Evolutionary conservation across 768 basidiomycete genomes (phyloP).

Genomic region (Lentinula aciculospora): DNA sequence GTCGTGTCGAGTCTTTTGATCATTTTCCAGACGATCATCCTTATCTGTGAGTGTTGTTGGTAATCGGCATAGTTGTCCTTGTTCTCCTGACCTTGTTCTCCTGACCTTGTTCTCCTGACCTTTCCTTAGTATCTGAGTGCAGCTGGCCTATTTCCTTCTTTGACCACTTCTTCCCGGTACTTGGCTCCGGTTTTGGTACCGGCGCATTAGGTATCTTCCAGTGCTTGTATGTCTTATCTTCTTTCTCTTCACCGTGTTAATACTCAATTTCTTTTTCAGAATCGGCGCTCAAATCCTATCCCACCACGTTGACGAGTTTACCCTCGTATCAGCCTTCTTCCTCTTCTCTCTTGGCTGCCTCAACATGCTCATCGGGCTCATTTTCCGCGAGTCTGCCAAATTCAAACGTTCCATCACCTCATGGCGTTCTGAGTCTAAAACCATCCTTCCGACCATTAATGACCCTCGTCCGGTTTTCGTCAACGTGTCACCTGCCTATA

Average conservation of each 20-base stretch:
- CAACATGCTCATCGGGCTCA: conserved; percentile 73
- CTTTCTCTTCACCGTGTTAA: not conserved
- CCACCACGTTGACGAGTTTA: conserved; percentile 81
- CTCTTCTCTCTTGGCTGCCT: conserved; percentile 89
- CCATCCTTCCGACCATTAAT: conserved; percentile 35
- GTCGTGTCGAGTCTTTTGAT: conserved; percentile 85
- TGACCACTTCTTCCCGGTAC: conserved; percentile 78
- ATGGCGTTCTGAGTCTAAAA: conserved; percentile 54
- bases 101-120: not conserved
- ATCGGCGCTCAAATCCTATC: conserved; percentile 70
- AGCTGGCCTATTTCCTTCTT: conserved; percentile 80
- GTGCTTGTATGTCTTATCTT: conserved; percentile 53
- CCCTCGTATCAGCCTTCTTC: conserved; percentile 88
- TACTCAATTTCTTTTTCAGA: conserved; percentile 21
- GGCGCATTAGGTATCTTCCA: conserved; percentile 87
- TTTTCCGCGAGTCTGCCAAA: conserved; percentile 62
- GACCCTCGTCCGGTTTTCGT: conserved; percentile 29
- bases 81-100: not conserved
- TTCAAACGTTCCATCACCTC: conserved; percentile 55
- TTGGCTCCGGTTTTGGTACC: conserved; percentile 79
- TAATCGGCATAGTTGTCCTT: too few relatives aligned
- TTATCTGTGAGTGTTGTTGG: conserved; percentile 36
- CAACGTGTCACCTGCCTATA: conserved; percentile 28
- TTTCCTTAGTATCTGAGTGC: conserved; percentile 73
- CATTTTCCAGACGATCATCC: conserved; percentile 75